phyloP scores from a whole-genome alignment of 441 rosid genomes.

The Hura crepitans region DNA sequence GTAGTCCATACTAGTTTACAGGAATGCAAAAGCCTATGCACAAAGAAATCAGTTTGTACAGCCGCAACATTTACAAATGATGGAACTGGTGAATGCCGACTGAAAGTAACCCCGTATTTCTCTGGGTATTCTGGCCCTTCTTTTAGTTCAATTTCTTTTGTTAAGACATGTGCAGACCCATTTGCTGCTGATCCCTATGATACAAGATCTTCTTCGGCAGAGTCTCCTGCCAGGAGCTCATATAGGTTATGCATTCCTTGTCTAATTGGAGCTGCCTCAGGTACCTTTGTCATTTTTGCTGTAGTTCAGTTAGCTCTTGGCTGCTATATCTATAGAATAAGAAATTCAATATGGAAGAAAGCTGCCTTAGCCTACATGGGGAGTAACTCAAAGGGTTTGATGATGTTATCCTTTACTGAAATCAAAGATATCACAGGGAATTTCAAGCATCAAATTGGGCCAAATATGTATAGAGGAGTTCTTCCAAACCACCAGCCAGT shows the following conservation, averaged over 20 bases:
- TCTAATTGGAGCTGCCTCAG: conserved; percentile 51
- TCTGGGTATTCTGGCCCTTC: conserved; percentile 67
- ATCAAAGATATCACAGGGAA: conserved; percentile 52
- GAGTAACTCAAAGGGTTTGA: conserved; percentile 49
- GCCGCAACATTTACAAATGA: conserved; percentile 62
- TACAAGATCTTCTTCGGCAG: conserved; percentile 20
- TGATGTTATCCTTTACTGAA: conserved; percentile 52
- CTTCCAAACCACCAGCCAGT: conserved; percentile 48
- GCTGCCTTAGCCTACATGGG: conserved; percentile 36
- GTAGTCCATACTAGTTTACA: conserved; percentile 38
- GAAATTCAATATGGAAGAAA: conserved; percentile 38
- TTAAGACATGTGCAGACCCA: conserved; percentile 66
- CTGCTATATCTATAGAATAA: conserved; percentile 46
- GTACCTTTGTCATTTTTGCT: conserved; percentile 42
- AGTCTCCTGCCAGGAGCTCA: conserved; percentile 27
- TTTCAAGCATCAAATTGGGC: conserved; percentile 59
- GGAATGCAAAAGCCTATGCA: conserved; percentile 52
- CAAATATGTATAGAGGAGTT: conserved; percentile 52
- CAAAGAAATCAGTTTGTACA: conserved; percentile 37
- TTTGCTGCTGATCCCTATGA: conserved; percentile 51
- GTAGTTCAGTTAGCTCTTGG: conserved; percentile 48
- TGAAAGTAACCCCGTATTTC: conserved; percentile 45
- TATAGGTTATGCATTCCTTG: conserved; percentile 49
- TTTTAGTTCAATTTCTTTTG: conserved; percentile 53
- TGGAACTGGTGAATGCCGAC: conserved; percentile 46